Percentiles rank a stretch among this genome's conserved stretches.
Evolutionary conservation across 495 filamentous ascomycete species (phyloP).

Genomic region (Amphirosellinia nigrospora): DNA sequence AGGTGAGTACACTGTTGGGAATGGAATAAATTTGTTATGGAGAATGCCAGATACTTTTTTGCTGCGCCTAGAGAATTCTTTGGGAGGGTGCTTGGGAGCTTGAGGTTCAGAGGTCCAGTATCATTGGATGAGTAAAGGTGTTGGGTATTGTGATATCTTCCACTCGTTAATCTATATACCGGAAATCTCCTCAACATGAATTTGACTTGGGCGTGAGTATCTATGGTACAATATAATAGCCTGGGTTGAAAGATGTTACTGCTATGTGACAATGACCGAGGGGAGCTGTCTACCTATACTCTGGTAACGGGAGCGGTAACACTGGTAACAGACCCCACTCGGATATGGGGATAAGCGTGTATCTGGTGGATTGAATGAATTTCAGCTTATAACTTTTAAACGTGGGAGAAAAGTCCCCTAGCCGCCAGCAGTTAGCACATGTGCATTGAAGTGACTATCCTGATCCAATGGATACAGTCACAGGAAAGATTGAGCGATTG

Average conservation of each 20-base stretch:
- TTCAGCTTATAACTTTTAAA: neutral
- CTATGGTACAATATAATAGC: no score
- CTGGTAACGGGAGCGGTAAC: neutral
- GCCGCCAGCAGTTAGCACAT: neutral
- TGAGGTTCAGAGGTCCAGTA: neutral
- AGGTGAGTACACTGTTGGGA: neutral
- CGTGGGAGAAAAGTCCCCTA: neutral
- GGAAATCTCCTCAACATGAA: no score
- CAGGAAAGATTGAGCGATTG: constrained; percentile 35
- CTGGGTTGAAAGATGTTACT: neutral
- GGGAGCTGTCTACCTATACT: no score
- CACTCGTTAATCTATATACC: neutral
- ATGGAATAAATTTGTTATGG: no score
- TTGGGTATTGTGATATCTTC: neutral
- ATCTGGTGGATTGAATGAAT: neutral
- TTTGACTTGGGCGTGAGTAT: no score
- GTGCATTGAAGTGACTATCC: neutral
- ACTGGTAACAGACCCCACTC: neutral
- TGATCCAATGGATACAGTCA: constrained; percentile 26
- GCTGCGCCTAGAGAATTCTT: no score
- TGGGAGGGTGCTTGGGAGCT: no score
- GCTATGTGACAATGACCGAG: no score
- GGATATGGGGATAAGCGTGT: no score
- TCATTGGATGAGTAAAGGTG: neutral
- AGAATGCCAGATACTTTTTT: no score